Evolutionary conservation across 257 asterid genomes (phyloP).

Genomic region (Eustoma russellianum): DNA sequence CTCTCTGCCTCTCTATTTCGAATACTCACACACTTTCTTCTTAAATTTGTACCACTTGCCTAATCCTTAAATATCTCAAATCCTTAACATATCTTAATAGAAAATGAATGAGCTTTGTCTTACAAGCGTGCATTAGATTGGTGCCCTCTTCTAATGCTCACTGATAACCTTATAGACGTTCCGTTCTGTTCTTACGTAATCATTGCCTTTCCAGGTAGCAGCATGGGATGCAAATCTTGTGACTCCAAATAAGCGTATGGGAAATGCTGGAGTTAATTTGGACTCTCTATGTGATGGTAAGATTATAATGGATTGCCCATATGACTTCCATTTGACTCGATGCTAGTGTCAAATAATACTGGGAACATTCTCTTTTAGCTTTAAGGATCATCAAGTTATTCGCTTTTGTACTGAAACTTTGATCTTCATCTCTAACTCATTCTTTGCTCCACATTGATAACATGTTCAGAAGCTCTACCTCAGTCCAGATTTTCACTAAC

Average conservation of each 20-base stretch:
- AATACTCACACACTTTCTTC: neutral
- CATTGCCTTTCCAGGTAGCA: constrained; percentile 50
- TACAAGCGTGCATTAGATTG: neutral
- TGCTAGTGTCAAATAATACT: neutral
- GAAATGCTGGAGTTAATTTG: constrained; percentile 67
- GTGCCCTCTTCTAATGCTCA: neutral
- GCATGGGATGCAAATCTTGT: constrained; percentile 99
- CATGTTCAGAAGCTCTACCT: neutral
- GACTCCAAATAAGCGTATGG: constrained; percentile 98
- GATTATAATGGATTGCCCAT: constrained; percentile 15
- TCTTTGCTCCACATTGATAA: too few species aligned
- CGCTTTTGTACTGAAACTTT: neutral
- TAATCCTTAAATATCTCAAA: neutral
- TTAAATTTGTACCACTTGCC: neutral
- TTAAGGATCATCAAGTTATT: neutral
- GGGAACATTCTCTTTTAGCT: neutral
- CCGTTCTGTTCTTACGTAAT: neutral
- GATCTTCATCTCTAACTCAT: neutral
- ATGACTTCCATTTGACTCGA: neutral
- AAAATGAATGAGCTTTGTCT: too few species aligned
- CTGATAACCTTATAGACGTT: neutral
- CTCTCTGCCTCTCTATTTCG: too few species aligned
- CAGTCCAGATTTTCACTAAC: too few species aligned
- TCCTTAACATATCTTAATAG: too few species aligned
- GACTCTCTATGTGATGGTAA: constrained; percentile 78